Evolutionary conservation across 106 monocot species (phyloP).

Genomic region (Xerophyta viscosa): DNA sequence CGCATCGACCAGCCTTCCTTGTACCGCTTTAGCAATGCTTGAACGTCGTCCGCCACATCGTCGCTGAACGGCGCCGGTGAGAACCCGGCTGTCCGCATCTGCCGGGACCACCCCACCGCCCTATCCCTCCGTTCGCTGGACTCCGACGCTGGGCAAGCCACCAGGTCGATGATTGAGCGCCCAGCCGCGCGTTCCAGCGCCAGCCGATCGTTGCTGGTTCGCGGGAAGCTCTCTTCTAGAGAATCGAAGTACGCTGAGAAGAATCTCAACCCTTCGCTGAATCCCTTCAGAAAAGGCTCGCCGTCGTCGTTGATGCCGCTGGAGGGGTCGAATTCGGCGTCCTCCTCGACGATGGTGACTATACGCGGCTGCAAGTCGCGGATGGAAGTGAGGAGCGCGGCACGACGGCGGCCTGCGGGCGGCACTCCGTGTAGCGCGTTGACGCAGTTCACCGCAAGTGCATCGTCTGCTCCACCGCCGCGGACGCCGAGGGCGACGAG

Average conservation of each 20-base stretch:
- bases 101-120: slow-evolving; percentile 37
- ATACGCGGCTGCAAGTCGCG: slow-evolving; percentile 38
- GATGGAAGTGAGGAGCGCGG: slow-evolving; percentile 22
- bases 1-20: slow-evolving; percentile 61
- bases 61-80: slow-evolving; percentile 48
- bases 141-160: slow-evolving; percentile 45
- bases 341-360: slow-evolving; percentile 74
- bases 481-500: slow-evolving; percentile 16
- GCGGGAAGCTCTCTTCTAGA: slow-evolving; percentile 62
- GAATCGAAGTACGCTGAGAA: slow-evolving; percentile 66
- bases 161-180: slow-evolving; percentile 56
- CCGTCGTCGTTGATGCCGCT: slow-evolving; percentile 16
- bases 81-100: slow-evolving; percentile 48
- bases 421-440: slow-evolving; percentile 46
- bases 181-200: slow-evolving; percentile 62
- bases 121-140: slow-evolving; percentile 66
- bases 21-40: slow-evolving; percentile 62
- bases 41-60: slow-evolving; percentile 63
- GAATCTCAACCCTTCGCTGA: slow-evolving; percentile 42
- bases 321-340: slow-evolving; percentile 35
- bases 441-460: slow-evolving; percentile 62
- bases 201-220: slow-evolving; percentile 76
- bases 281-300: slow-evolving; percentile 36
- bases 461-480: slow-evolving; percentile 2
- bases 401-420: slow-evolving; percentile 23